Percentiles rank a stretch among this genome's conserved stretches.
These are phyloP conservation scores for Starmerella etchellsii DNA, from an alignment of 805 yeast genomes.

Conservation along the genomic window DNA sequence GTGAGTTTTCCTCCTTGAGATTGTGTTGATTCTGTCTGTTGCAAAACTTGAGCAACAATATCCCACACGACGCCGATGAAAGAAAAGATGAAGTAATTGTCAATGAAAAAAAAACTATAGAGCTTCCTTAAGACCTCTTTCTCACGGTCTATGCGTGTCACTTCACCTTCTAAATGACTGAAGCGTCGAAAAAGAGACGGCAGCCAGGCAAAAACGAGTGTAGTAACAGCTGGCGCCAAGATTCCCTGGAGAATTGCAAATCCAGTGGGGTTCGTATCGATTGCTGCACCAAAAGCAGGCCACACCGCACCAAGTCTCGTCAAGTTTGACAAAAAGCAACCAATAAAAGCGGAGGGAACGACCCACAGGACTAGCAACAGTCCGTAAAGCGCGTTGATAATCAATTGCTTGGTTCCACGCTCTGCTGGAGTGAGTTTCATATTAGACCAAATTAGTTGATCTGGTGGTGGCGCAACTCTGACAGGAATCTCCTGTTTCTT, in stretches of 20 bases:
- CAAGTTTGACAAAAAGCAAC: constrained; percentile 30
- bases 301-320: constrained; percentile 29
- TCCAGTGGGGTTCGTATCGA: constrained; percentile 20
- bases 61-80: constrained; percentile 31
- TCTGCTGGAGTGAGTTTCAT: constrained; percentile 22
- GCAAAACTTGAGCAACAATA: constrained; percentile 24
- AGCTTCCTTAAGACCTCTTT: constrained; percentile 29
- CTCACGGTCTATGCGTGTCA: constrained; percentile 30
- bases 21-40: constrained; percentile 11
- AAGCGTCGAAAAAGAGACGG: constrained; percentile 29
- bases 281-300: constrained; percentile 25
- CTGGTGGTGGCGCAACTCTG: constrained; percentile 27
- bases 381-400: constrained; percentile 26
- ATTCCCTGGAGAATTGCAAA: constrained; percentile 31
- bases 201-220: constrained; percentile 26
- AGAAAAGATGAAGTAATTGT: constrained; percentile 29
- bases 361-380: constrained; percentile 27
- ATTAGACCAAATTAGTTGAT: constrained; percentile 30
- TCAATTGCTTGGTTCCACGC: constrained; percentile 24
- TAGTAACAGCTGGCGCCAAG: constrained; percentile 28
- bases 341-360: constrained; percentile 31
- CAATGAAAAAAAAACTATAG: constrained; percentile 29
- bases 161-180: constrained; percentile 29
- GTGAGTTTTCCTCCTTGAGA: constrained; percentile 12
- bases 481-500: constrained; percentile 19